Evolutionary conservation across 768 basidiomycete genomes (phyloP), one percentile per base, ranked within the genome.

Genomic region (Leccinellum luteum): DNA sequence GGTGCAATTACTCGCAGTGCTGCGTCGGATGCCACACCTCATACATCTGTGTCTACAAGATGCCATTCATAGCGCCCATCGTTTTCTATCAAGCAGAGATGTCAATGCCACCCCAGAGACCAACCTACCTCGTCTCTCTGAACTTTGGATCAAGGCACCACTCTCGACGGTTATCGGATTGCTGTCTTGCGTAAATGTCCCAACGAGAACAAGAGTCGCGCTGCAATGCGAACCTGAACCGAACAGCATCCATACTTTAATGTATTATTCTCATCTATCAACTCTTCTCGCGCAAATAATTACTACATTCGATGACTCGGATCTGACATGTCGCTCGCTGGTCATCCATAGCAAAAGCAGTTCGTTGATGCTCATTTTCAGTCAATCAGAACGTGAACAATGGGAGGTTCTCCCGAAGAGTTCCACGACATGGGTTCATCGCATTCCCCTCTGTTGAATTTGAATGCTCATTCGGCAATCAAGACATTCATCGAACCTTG

Each of bases 21-120:
- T 80, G 5, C 51, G 63, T 15, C 56, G 64, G 50, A 75, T 76
- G 73, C 75, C 72, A 7, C 17, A 58, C 44, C 65, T 79, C 3
- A 66, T 64, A 50, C 59, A 62, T 10, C 68, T 79, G 3, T 65
- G 72, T 51, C 65, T 80, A 13, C 64, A 71, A 14, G 43, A 69
- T 51, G 64, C 67, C 14, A 63, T 77, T 7, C 66, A 72, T 5
- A 59, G 49, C 15, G 25, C 54, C 12, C 2, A 5, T 7, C 8
- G 2, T 3, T 17, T 28, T 41, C 27, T 38, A 38, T 19, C 44
- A 14, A 44, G 30, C 10, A 0, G 8, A 1, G 13, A 8, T 2
- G 34, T 17, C n/a, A 2, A 34, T 13, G 5, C 5, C 34, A 48
- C 32, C 27, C 47, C 23, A 27, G 54, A 44, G 23, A n/a, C 50